Evolutionary conservation across 2,329 filamentous ascomycete species (phyloP).

Genomic region (Nectriaceae sp.): DNA sequence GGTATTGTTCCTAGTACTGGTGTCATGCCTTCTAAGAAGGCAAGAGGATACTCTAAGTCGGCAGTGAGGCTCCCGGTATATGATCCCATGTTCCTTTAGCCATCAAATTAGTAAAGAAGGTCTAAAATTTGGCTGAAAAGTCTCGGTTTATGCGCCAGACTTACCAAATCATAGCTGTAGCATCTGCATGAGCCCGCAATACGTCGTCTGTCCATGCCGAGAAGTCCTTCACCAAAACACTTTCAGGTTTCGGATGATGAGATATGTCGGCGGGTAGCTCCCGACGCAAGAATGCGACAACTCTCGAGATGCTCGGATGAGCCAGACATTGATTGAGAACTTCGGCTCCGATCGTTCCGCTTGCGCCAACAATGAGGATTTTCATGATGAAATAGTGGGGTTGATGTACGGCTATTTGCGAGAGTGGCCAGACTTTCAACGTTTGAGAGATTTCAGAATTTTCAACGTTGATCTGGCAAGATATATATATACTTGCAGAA

Average conservation of each 20-base stretch:
- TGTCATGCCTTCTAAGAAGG: conserved; percentile 14
- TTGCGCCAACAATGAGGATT: conserved; percentile 37
- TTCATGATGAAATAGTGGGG: conserved; percentile 31
- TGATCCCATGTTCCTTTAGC: conserved; percentile 21
- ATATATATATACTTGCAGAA: not conserved
- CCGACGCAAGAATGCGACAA: conserved; percentile 35
- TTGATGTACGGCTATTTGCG: not conserved
- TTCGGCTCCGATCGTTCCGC: conserved; percentile 35
- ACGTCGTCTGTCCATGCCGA: conserved; percentile 16
- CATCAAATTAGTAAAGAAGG: not conserved
- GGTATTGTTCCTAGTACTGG: conserved; percentile 7
- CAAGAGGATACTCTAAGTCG: conserved; percentile 23
- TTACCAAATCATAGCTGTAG: conserved; percentile 26
- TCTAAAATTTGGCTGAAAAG: not conserved
- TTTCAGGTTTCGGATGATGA: conserved; percentile 15
- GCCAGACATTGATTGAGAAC: conserved; percentile 34
- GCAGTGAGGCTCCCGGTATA: conserved; percentile 17
- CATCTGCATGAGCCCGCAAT: conserved; percentile 15
- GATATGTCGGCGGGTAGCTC: conserved; percentile 21
- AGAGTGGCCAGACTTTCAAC: no score
- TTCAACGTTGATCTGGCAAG: not conserved
- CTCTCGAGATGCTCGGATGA: conserved; percentile 29
- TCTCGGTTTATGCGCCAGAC: not conserved
- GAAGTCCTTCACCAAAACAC: conserved; percentile 21
- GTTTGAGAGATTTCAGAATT: not conserved